These are phyloP conservation scores for Verticillium albo-atrum DNA, from an alignment of 2,329 filamentous ascomycete genomes.

Conservation along the genomic window DNA sequence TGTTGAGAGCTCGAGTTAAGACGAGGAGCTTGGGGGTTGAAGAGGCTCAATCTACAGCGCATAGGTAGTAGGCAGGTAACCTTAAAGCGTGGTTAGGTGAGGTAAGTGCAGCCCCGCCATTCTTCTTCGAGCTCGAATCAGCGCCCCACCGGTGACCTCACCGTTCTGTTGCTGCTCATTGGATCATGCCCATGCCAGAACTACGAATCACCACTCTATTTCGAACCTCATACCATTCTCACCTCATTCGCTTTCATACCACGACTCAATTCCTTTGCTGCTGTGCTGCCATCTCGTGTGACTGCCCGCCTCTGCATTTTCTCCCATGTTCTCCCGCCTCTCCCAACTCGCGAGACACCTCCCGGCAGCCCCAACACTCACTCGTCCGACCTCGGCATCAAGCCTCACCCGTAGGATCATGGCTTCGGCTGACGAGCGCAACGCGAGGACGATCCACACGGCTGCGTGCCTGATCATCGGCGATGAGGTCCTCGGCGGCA, in stretches of 20 bases:
- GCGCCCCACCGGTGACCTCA: slow-evolving; percentile 12
- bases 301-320: neutral
- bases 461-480: slow-evolving; percentile 93
- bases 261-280: neutral
- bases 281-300: neutral
- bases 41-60: neutral
- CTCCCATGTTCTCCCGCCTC: slow-evolving; percentile 70
- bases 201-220: neutral
- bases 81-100: no score
- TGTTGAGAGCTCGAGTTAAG: neutral
- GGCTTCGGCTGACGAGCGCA: slow-evolving; percentile 48
- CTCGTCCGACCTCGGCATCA: slow-evolving; percentile 22
- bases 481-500: slow-evolving; percentile 93
- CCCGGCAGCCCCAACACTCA: slow-evolving; percentile 20
- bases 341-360: slow-evolving; percentile 71
- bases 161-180: neutral
- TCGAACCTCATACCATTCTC: neutral
- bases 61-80: no score
- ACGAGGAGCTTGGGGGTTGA: neutral
- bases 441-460: slow-evolving; percentile 71
- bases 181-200: neutral
- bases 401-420: slow-evolving; percentile 31
- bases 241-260: neutral
- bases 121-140: neutral
- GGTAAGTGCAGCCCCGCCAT: slow-evolving; percentile 1